Evolutionary conservation across 441 rosid species (phyloP), one percentile per base, ranked within the genome.

Genomic region (Syzygium syzygioides): DNA sequence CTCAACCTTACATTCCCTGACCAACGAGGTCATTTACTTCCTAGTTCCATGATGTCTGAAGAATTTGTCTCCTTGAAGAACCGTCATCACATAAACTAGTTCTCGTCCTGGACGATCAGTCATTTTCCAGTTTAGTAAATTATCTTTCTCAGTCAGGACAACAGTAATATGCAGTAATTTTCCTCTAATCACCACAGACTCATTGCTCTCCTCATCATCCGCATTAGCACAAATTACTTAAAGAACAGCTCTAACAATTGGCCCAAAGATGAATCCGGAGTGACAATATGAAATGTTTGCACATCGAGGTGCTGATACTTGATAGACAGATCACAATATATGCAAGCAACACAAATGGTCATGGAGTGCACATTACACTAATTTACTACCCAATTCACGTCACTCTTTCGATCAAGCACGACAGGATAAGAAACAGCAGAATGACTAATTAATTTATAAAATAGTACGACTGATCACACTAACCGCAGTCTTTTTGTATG

Each of bases 401-500:
- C 19, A 14, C 68, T 4, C 25, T 34, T 32, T 66, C 4, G 12
- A 17, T 64, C 76, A 30, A 45, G 13, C 56, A 52, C 23, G 59
- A 30, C 62, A 52, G 10, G 45, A 85, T 25, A 85, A 18, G 59
- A 34, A n/a, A 32, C 85, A 45, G 32, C 7, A 45, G 53, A 79
- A 15, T 8, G 6, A 17, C 10, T 17, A 15, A 32, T 12, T 26
- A 57, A n/a, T 37, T 83, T 53, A 85, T 41, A 9, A 53, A 28
- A 71, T 79, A 37, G 54, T 41, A 48, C 9, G 57, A 64, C 66
- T 5, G n/a, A 34, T 88, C 66, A 90, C 50, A 93, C 95, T 91
- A 88, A 96, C 99, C 99, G 86, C 92, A 92, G 87, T 95, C 94
- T 89, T 90, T 88, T 86, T 93, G 90, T 64, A 92, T 89, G 85